Conservation (phyloP, 2,329 filamentous ascomycete species). For the Chaetothyriales sp. region DNA sequence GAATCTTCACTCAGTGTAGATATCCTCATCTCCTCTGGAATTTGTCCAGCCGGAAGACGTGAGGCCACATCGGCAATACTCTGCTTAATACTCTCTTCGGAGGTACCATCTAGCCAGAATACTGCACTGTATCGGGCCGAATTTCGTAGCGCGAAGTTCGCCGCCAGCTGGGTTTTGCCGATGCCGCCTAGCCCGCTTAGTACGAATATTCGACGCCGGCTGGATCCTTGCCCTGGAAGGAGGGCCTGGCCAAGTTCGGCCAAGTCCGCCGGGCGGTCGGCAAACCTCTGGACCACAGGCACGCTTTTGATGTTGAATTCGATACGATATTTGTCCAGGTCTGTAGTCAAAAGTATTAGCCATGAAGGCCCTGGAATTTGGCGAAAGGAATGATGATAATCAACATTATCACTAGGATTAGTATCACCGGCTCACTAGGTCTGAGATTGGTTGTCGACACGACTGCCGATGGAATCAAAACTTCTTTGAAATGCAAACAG, state of each 20-base stretch:
- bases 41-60: not conserved
- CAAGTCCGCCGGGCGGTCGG: slow-evolving; percentile 1
- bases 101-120: slow-evolving; percentile 29
- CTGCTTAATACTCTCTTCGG: not conserved
- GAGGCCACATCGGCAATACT: not conserved
- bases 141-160: slow-evolving; percentile 25
- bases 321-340: slow-evolving; percentile 1
- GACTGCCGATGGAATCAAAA: too few species aligned
- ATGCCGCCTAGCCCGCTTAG: slow-evolving; percentile 33
- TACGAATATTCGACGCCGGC: slow-evolving; percentile 11
- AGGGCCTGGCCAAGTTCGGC: not conserved
- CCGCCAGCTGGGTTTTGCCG: slow-evolving; percentile 31
- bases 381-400: too few species aligned
- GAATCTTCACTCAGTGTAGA: slow-evolving; percentile 2
- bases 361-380: not conserved
- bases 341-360: slow-evolving; percentile 1
- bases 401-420: too few species aligned
- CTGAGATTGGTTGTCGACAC: too few species aligned
- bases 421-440: too few species aligned
- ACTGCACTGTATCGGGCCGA: slow-evolving; percentile 25
- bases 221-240: slow-evolving; percentile 1
- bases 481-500: too few species aligned
- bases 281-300: slow-evolving; percentile 3
- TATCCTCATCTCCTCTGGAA: not conserved
- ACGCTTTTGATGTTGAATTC: slow-evolving; percentile 2